Evolutionary conservation across 202 grass and related monocot genomes (phyloP), one percentile per base, ranked within the genome.

Genomic region (Panicum virgatum): DNA sequence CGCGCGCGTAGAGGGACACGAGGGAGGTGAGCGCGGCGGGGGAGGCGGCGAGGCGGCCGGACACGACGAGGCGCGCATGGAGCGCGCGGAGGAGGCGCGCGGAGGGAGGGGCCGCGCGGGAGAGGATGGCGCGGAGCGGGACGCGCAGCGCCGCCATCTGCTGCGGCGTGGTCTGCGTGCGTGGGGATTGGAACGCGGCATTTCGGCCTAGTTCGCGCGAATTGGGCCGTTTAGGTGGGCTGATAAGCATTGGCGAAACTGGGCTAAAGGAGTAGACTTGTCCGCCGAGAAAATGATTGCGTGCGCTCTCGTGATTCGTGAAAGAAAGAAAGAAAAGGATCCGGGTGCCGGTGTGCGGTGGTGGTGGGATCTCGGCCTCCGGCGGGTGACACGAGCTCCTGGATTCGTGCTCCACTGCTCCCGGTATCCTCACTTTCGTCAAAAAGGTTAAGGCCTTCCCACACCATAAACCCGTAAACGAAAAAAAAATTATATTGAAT

Each of bases 1-100:
- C 81, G 13, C 83, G 83, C 23, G 51, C 73, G 89, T 86, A 91
- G 83, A 83, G 81, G 29, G 89, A 71, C 51, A 91, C 89, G 82
- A 91, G 75, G 29, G 86, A 64, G 43, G 90, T 84, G 77, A 85
- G 78, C 36, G 36, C 40, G 62, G 86, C 86, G 4, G 84, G 91
- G 66, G 82, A 48, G 18, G 70, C 51, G 73, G 39, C 78, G 65
- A 86, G 78, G 83, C 50, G 73, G 73, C 83, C 88, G 9, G 87
- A 89, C 72, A 59, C 66, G 78, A 86, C 4, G 51, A 89, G 83
- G 73, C 86, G 88, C 32, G 88, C 83, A 79, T 86, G 88, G 59
- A 89, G 88, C 50, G 59, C 66, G 3, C 53, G 88, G 66, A 89
- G 66, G 12, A 86, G 58, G 7, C 78, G 48, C 48, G 29, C 38